Conservation (phyloP, 495 filamentous ascomycete species). For the Cercophora sp. region DNA sequence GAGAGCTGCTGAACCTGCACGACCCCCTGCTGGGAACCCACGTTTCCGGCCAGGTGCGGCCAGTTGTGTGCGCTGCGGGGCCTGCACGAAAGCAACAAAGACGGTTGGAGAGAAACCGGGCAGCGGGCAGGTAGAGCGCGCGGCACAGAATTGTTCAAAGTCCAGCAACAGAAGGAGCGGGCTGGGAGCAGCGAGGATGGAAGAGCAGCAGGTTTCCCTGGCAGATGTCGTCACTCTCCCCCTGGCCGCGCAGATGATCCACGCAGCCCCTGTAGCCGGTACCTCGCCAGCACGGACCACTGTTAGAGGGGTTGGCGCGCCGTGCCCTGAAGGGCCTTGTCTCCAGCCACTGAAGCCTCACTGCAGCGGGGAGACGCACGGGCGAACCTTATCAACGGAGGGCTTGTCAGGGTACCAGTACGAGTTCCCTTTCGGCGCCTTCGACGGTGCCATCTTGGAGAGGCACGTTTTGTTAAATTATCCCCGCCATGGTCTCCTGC, state of each 20-base stretch:
- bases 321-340: not conserved
- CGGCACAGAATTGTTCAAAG: not conserved
- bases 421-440: too few relatives aligned
- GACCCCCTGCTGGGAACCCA: too few relatives aligned
- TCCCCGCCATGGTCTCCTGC: too few relatives aligned
- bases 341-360: not conserved
- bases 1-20: conserved; percentile 11
- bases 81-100: conserved; percentile 5
- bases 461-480: conserved; percentile 2
- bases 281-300: conserved; percentile 1
- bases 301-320: not conserved
- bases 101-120: not conserved
- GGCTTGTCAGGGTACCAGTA: not conserved
- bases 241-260: not conserved
- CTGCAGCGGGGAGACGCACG: not conserved
- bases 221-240: conserved; percentile 7
- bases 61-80: too few relatives aligned
- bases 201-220: not conserved
- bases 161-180: not conserved
- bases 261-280: conserved; percentile 10
- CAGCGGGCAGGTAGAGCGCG: conserved; percentile 1
- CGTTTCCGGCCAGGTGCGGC: too few relatives aligned
- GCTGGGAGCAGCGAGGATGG: not conserved
- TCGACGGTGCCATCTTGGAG: not conserved
- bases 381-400: not conserved